Evolutionary conservation across 2,329 filamentous ascomycete species (phyloP).

Genomic region (Aaosphaeria arxii): DNA sequence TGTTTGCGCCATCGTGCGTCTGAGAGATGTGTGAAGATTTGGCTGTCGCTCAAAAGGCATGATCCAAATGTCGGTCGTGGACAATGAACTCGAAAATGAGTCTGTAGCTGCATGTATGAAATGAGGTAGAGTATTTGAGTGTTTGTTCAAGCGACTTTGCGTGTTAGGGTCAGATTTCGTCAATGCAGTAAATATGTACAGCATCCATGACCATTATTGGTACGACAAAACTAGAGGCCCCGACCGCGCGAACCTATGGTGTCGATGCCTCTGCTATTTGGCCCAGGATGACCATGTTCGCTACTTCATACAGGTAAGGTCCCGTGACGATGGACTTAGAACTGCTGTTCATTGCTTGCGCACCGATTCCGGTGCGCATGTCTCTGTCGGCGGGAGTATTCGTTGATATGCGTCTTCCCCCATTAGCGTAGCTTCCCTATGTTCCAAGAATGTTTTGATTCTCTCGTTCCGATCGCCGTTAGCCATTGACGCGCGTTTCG

Average conservation of each 20-base stretch:
- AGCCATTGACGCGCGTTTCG: conserved; percentile 50
- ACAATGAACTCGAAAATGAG: not conserved
- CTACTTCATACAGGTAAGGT: not conserved
- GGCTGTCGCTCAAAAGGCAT: not conserved
- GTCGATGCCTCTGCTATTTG: not conserved
- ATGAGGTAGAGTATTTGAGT: too few relatives aligned
- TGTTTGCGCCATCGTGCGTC: conserved; percentile 1
- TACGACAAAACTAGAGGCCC: not conserved
- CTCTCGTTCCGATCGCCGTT: conserved; percentile 51
- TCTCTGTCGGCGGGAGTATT: conserved; percentile 45
- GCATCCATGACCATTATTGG: not conserved
- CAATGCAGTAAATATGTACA: not conserved
- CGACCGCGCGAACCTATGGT: not conserved
- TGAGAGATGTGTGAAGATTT: too few relatives aligned
- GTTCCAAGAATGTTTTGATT: conserved; percentile 72
- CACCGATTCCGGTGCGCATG: conserved; percentile 44
- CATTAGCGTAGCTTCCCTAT: conserved; percentile 38
- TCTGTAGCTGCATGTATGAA: not conserved
- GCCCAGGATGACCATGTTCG: not conserved
- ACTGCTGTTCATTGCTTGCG: conserved; percentile 17
- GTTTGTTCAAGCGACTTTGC: not conserved
- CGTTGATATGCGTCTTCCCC: conserved; percentile 46
- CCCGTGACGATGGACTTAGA: not conserved
- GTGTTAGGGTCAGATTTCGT: not conserved
- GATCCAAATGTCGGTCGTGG: not conserved